Evolutionary conservation across 1,139 yeast species (phyloP), one percentile per base, ranked within the genome.

Genomic region (Lodderomyces metapsilosis): DNA sequence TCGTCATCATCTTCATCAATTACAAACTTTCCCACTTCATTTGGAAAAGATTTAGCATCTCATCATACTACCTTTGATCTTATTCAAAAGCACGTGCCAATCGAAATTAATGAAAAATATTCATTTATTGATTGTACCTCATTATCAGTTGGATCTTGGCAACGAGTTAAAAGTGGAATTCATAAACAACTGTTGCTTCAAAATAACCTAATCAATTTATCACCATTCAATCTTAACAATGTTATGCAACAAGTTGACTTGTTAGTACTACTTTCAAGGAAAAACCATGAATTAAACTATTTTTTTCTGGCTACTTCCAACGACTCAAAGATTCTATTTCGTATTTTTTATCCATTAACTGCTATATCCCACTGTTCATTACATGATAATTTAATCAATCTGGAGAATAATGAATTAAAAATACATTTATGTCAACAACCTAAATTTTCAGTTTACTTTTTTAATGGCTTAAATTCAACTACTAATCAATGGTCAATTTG

Each of bases 401-500:
- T 35, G 16, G 41, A 39, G 4, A 32, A 30, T 28, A 75, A 71
- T 15, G 86, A 81, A 55, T 61, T 81, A 42, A 64, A 81, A 43
- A 58, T 82, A 17, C 64, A 68, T 38, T 61, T 82, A 32, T 64
- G 75, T 15, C 78, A 78, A 46, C 76, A 84, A 30, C 94, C 94
- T 11, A 82, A 81, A 53, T 85, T 85, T 60, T 85, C 89, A 1
- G 92, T 85, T 1, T 83, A 80, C 54, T 84, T 84, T 57, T 69
- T 69, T 52, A 69, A 73, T 51, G 80, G 79, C 9, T 66, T 68
- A 62, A 51, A 70, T 56, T 66, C 76, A 36, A 68, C 70, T 47
- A 62, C 76, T 31, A 84, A 84, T 57, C 88, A 83, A 54, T 85
- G 94, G 94, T 80, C 86, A 2, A 80, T 84, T 21, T 84, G 92